A percentile compares a stretch with the other conserved stretches of the same genome.
phyloP scores from a whole-genome alignment of 164 flowering plant genomes.

The Aristolochia californica region DNA sequence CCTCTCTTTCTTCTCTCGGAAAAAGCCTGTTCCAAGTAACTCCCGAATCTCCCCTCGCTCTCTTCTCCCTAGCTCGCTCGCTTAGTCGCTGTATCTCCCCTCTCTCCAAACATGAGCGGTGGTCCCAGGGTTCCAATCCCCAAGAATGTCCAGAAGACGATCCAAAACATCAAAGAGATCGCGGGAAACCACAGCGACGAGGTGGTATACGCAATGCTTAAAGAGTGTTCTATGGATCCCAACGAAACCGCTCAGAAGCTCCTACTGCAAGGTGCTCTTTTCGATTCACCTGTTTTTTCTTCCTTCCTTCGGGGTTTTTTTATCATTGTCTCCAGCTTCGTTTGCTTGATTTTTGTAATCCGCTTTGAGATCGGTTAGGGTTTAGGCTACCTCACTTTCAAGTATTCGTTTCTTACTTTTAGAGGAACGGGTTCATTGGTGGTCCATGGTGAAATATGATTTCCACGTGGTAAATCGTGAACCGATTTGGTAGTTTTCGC shows the following conservation, averaged over 20 bases:
- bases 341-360: neutral
- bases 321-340: neutral
- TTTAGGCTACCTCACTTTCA: neutral
- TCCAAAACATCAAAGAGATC: constrained; percentile 80
- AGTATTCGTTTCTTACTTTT: neutral
- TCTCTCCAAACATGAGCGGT: constrained; percentile 40
- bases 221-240: constrained; percentile 87
- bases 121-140: constrained; percentile 63
- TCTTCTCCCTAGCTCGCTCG: constrained; percentile 8
- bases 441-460: no score
- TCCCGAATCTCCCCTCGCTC: constrained; percentile 2
- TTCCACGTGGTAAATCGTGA: no score
- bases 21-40: neutral
- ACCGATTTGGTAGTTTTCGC: no score
- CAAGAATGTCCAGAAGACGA: constrained; percentile 35
- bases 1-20: neutral
- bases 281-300: neutral
- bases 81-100: neutral
- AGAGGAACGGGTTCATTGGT: no score
- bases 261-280: constrained; percentile 43
- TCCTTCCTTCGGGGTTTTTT: neutral
- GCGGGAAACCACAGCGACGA: constrained; percentile 62
- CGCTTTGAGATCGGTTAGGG: neutral
- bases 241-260: constrained; percentile 79
- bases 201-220: constrained; percentile 83